Conservation (phyloP, 768 basidiomycete genomes). For the Lyophyllum atratum region DNA sequence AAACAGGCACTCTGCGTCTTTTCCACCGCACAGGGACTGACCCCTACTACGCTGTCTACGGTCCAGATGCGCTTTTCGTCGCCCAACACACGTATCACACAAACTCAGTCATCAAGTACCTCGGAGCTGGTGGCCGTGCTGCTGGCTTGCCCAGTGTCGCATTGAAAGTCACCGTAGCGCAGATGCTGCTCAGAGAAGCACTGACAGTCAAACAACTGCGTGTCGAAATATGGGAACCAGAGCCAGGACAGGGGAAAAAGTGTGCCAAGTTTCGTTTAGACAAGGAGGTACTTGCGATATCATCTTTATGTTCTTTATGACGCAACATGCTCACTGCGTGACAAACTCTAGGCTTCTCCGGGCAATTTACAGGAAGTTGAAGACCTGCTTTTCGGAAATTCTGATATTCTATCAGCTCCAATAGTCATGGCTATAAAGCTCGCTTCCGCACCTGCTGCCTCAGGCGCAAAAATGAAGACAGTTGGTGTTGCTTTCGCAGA, state of each 20-base stretch:
- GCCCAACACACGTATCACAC: constrained; percentile 85
- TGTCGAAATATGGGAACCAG: constrained; percentile 87
- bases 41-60: constrained; percentile 88
- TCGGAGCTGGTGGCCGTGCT: constrained; percentile 64
- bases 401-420: constrained; percentile 80
- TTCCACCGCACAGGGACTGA: constrained; percentile 67
- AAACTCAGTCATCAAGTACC: constrained; percentile 89
- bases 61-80: constrained; percentile 84
- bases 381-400: constrained; percentile 81
- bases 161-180: constrained; percentile 75
- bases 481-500: constrained; percentile 93
- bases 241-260: constrained; percentile 74
- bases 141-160: constrained; percentile 76
- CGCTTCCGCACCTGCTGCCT: constrained; percentile 49
- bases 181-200: constrained; percentile 83
- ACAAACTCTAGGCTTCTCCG: constrained; percentile 42
- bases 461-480: constrained; percentile 64
- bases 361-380: constrained; percentile 77
- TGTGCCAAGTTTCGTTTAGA: constrained; percentile 73
- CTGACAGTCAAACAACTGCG: constrained; percentile 88
- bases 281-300: constrained; percentile 60
- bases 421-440: constrained; percentile 90
- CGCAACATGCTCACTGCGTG: neutral
- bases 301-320: neutral
- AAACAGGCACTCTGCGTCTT: constrained; percentile 81